Percentiles rank a stretch among this genome's conserved stretches.
These are phyloP conservation scores for Pseudomonodictys pantanalensis DNA, from an alignment of 495 filamentous ascomycete species.

Conservation along the genomic window DNA sequence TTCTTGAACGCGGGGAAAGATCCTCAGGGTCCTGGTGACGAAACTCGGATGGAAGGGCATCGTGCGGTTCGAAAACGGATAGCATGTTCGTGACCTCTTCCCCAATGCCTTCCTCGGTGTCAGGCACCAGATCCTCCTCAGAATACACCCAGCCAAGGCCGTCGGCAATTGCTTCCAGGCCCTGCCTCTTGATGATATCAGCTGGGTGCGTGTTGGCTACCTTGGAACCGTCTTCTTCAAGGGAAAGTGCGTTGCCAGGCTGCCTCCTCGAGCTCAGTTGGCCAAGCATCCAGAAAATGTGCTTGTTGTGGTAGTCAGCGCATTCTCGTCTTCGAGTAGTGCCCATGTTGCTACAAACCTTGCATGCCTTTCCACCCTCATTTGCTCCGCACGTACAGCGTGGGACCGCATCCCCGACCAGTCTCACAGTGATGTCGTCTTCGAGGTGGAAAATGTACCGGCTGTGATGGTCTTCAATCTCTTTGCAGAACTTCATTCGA, in stretches of 20 bases:
- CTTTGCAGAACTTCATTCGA: conserved; percentile 28
- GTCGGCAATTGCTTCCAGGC: conserved; percentile 15
- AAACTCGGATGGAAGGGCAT: conserved; percentile 25
- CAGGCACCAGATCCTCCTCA: conserved; percentile 1
- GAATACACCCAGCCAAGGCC: conserved; percentile 18
- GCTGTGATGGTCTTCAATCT: conserved; percentile 3
- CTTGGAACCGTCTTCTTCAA: conserved; percentile 24
- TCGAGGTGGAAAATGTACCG: conserved; percentile 27
- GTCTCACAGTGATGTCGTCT: conserved; percentile 27
- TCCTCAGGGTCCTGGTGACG: neutral
- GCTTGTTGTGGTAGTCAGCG: conserved; percentile 22
- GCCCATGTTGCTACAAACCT: conserved; percentile 12
- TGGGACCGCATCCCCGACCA: conserved; percentile 18
- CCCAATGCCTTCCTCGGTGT: conserved; percentile 19
- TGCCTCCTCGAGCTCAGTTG: conserved; percentile 16
- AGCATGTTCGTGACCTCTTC: conserved; percentile 28
- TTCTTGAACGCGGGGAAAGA: conserved; percentile 9
- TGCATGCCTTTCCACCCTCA: conserved; percentile 28
- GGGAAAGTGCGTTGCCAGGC: neutral
- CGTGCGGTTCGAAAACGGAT: conserved; percentile 36
- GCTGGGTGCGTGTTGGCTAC: conserved; percentile 17
- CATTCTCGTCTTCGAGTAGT: neutral
- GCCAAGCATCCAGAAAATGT: conserved; percentile 33
- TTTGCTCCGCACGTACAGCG: conserved; percentile 32
- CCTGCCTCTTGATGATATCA: conserved; percentile 14